Conservation (phyloP, 345 rosid genomes). For the Citrus sinensis region DVS_A1.0 CM039163.1:52197001-52197500, state of each 20-base stretch:
- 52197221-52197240: slow-evolving; percentile 90
- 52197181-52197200: slow-evolving; percentile 86
- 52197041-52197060: slow-evolving; percentile 30
- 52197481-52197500: slow-evolving; percentile 61
- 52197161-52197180: slow-evolving; percentile 61
- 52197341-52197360: slow-evolving; percentile 98
- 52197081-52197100: slow-evolving; percentile 76
- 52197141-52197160: slow-evolving; percentile 71
- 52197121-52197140: slow-evolving; percentile 65
- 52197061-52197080: slow-evolving; percentile 54
- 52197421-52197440: slow-evolving; percentile 38
- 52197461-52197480: slow-evolving; percentile 67
- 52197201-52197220: slow-evolving; percentile 78
- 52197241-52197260: slow-evolving; percentile 81
- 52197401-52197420: slow-evolving; percentile 81
- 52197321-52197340: slow-evolving; percentile 79
- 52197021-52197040: slow-evolving; percentile 31
- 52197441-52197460: slow-evolving; percentile 62
- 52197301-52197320: slow-evolving; percentile 75
- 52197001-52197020: slow-evolving; percentile 16
- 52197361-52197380: slow-evolving; percentile 91
- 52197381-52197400: slow-evolving; percentile 88
- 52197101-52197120: slow-evolving; percentile 84
- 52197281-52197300: slow-evolving; percentile 95
- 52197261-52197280: slow-evolving; percentile 88